Evolutionary conservation across 2,329 filamentous ascomycete genomes (phyloP), one percentile per base, ranked within the genome.

Genomic region (Alternaria solani): DNA sequence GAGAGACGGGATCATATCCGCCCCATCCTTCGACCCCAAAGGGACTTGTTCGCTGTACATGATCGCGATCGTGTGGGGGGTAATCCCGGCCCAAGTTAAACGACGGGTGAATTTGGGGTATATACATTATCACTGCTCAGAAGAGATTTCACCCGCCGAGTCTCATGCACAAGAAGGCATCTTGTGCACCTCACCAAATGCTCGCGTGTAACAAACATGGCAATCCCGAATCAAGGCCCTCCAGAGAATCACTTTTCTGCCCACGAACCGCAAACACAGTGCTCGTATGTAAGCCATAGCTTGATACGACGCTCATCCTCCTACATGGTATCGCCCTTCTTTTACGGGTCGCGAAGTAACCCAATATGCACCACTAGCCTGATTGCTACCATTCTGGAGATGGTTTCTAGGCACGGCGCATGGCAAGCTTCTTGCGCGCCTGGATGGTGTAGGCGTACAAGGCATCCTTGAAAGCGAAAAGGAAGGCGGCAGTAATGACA

Each of bases 381-480:
- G 30, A 25, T 7, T 2, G 30, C 46, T 5, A 14, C 32, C 14
- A 12, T 1, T 7, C 23, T 6, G 12, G 2, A 36, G 1, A 48
- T 16, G 46, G 7, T 2, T 4, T 28, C 43, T 51, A 59, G 1
- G 51, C 55, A 28, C 47, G 58, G 20, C 51, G 55, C 51, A 62
- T 46, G 38, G 77, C 75, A 49, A 80, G 59, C 65, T 74, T 74
- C 70, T 69, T 78, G 59, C 92, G 85, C 32, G 93, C 86, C 71
- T 84, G 87, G 51, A 94, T 81, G 0, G 89, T 94, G 79, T 91
- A 88, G 72, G 93, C 91, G 77, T 98, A 99, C 6, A 99, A 86
- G 7, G 93, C 92, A 77, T 99, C 95, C 85, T 99, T 99, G 84
- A 99, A 97, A 2, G 94, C 95, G 77, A 99, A 99, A 59, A 99